Base-by-base conservation (phyloP, 371 early-diverging fungal genomes). In the Lichtheimia corymbifera region DNA sequence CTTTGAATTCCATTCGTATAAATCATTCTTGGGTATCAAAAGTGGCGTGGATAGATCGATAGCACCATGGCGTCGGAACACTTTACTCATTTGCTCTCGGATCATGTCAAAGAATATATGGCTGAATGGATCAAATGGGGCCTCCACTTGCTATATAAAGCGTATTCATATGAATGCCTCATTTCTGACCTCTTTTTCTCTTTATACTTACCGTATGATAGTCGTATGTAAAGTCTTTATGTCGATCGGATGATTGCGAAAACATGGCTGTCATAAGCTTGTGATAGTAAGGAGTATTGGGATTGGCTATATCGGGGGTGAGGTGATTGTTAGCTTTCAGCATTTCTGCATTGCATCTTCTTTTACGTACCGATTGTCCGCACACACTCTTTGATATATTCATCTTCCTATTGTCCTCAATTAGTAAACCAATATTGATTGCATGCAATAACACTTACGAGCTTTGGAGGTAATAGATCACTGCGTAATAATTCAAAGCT, bases 221-320 rank as follows among this genome's bases (percentile, higher is more conserved):
- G 59, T 97, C 98, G 65, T 91, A 97, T 0, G 94, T 89, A 62
- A 91, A 90, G 59, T 96, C 97, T 60, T 92, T 94, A 67, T 93
- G 93, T 62, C 84, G 79, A 76, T 94, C 93, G 0, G 89, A 77
- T 1, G 82, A 76, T 64, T 91, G 91, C 0, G 83, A 82, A 65
- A 97, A 97, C 66, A 97, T 78, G 15, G 93, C 85, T 1, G 83
- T 76, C 82, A 97, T 88, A 27, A 97, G 80, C 25, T 89, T 82
- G 41, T 87, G 80, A 64, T 93, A 96, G 67, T 97, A 93, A 1
- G 92, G 88, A 15, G 93, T 93, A 65, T 91, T 88, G 15, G 93
- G 94, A 55, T 93, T 92, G 50, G 94, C 92, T 62, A 57, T 2
- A 54, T 40, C n/a, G n/a, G n/a, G n/a, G n/a, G n/a, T 14, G 14